These are phyloP conservation scores for Dipteronia dyeriana DNA, from an alignment of 345 rosid species.

Conservation along the genomic window DNA sequence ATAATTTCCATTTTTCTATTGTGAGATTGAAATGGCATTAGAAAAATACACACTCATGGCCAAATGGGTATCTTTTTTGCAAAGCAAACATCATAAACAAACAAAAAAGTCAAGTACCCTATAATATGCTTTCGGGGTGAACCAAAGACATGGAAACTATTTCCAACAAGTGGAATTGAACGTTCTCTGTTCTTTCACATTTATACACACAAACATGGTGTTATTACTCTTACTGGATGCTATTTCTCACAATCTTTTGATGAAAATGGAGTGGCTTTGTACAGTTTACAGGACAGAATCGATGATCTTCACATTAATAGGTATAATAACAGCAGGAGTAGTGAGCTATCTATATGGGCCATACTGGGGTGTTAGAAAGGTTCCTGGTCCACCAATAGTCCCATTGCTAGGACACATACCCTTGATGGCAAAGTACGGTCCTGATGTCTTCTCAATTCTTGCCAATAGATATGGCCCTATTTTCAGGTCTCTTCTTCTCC, in stretches of 20 bases:
- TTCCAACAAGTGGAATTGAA: background rate
- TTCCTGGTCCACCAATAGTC: slow-evolving; percentile 54
- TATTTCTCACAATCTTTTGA: background rate
- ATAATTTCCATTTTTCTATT: too few species aligned
- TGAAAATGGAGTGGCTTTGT: slow-evolving; percentile 20
- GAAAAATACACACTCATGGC: background rate
- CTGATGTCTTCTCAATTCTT: slow-evolving; percentile 75
- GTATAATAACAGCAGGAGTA: slow-evolving; percentile 28
- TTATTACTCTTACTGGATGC: background rate
- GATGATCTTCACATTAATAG: slow-evolving; percentile 25
- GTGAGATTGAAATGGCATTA: too few species aligned
- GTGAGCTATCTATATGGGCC: slow-evolving; percentile 58
- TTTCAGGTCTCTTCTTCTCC: slow-evolving; percentile 64
- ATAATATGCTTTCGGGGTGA: slow-evolving; percentile 22
- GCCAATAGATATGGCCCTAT: slow-evolving; percentile 83
- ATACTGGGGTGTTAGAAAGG: slow-evolving; percentile 57
- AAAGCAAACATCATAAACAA: background rate
- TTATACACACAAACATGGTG: background rate
- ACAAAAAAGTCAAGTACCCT: slow-evolving; percentile 16
- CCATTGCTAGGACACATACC: slow-evolving; percentile 85
- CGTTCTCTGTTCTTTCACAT: background rate
- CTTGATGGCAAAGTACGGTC: slow-evolving; percentile 81
- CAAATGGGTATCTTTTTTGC: background rate
- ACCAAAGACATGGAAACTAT: background rate
- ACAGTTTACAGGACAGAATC: slow-evolving; percentile 4